phyloP scores from a whole-genome alignment of 768 basidiomycete genomes.

The Xerocomus brunneocitrinus region DNA sequence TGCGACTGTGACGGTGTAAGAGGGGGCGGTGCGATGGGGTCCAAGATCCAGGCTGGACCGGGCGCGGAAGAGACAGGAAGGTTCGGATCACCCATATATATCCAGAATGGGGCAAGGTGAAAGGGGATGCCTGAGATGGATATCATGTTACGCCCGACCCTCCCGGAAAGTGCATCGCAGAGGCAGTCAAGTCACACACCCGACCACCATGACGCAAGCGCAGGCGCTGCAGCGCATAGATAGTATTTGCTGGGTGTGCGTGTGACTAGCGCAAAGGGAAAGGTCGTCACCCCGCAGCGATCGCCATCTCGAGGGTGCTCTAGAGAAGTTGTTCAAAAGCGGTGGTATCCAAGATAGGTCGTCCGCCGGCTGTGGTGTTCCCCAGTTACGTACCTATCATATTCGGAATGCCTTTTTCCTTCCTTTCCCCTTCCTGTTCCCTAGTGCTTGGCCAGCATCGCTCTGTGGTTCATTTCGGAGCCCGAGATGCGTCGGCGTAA shows the following conservation, averaged over 20 bases:
- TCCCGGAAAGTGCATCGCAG: conserved; percentile 1
- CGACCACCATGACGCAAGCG: neutral
- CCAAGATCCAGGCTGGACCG: neutral
- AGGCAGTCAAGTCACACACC: conserved; percentile 9
- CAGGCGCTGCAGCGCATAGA: neutral
- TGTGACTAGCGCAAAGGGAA: neutral
- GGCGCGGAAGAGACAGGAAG: conserved; percentile 12
- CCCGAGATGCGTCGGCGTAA: neutral
- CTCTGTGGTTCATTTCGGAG: neutral
- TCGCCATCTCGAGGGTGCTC: neutral
- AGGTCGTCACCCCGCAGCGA: neutral
- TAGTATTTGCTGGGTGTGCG: neutral
- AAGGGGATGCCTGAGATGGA: conserved; percentile 4
- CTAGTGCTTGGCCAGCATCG: neutral
- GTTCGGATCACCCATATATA: conserved; percentile 17
- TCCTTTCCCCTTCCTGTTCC: neutral
- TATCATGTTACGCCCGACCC: conserved; percentile 11
- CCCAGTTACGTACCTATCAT: neutral
- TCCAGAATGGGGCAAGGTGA: neutral
- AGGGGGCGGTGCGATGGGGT: neutral
- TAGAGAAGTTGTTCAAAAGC: neutral
- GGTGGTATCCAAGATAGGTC: neutral
- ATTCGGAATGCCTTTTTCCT: neutral
- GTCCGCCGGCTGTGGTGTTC: neutral
- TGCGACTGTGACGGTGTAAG: neutral